Conservation (phyloP, 257 asterid genomes). For the Nicotiana undulata region DNA sequence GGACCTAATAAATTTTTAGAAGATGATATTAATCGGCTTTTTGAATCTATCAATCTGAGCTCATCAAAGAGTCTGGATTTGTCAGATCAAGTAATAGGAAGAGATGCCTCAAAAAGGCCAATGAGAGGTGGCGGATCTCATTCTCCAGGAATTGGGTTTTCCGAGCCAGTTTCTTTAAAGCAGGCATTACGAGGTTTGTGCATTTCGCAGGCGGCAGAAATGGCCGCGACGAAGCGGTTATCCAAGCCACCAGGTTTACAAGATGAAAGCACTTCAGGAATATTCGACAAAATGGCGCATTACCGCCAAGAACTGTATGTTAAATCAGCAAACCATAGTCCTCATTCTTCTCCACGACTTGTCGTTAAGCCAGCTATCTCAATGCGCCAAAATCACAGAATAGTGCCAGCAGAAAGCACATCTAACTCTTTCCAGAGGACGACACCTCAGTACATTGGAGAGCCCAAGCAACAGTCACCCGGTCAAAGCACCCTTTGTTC, state of each 20-base stretch:
- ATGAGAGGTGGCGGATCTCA: slow-evolving; percentile 48
- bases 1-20: slow-evolving; percentile 21
- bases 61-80: slow-evolving; percentile 41
- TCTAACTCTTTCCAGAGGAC: neutral
- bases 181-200: slow-evolving; percentile 92
- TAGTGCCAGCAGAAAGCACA: slow-evolving; percentile 2
- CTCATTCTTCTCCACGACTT: slow-evolving; percentile 33
- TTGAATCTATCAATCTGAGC: slow-evolving; percentile 36
- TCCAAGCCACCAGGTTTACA: slow-evolving; percentile 53
- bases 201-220: slow-evolving; percentile 93
- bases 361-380: slow-evolving; percentile 10
- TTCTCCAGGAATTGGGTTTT: slow-evolving; percentile 73
- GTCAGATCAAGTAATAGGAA: slow-evolving; percentile 23
- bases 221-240: slow-evolving; percentile 67
- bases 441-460: neutral
- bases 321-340: slow-evolving; percentile 26
- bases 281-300: slow-evolving; percentile 18
- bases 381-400: slow-evolving; percentile 3
- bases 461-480: neutral
- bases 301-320: slow-evolving; percentile 27
- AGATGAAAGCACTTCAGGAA: slow-evolving; percentile 44
- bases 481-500: slow-evolving; percentile 3
- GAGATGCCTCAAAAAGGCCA: slow-evolving; percentile 62
- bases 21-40: slow-evolving; percentile 44
- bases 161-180: slow-evolving; percentile 78